These are phyloP conservation scores for Xylariaceae sp. DNA, from an alignment of 2,329 filamentous ascomycete species.

Conservation along the genomic window DNA sequence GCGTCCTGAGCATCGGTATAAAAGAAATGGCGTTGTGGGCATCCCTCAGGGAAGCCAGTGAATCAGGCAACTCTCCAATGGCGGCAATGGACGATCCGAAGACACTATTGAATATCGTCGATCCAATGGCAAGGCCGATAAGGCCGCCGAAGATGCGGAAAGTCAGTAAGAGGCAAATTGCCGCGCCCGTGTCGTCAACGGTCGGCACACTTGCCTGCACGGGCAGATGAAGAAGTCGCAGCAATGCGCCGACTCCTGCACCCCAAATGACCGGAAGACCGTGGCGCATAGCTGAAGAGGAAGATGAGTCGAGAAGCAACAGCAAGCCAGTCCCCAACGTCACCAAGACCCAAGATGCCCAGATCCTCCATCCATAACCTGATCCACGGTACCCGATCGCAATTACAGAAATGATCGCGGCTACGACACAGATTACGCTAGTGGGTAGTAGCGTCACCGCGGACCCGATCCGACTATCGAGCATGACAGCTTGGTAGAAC, in stretches of 20 bases:
- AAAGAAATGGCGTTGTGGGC: slow-evolving; percentile 23
- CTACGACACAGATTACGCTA: slow-evolving; percentile 16
- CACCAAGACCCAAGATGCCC: slow-evolving; percentile 28
- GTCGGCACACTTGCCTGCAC: slow-evolving; percentile 39
- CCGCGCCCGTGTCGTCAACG: slow-evolving; percentile 41
- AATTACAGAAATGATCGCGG: slow-evolving; percentile 21
- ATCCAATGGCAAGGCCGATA: slow-evolving; percentile 39
- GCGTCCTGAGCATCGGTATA: slow-evolving; percentile 19
- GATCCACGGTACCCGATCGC: slow-evolving; percentile 18
- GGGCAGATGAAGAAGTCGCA: slow-evolving; percentile 30
- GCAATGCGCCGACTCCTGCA: slow-evolving; percentile 28
- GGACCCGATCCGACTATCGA: slow-evolving; percentile 33
- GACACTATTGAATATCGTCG: slow-evolving; percentile 40
- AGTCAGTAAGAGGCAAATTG: slow-evolving; percentile 37
- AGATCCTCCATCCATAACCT: slow-evolving; percentile 27
- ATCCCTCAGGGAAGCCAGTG: slow-evolving; percentile 13
- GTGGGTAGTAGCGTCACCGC: slow-evolving; percentile 35
- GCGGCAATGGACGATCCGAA: slow-evolving; percentile 28
- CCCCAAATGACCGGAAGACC: slow-evolving; percentile 35
- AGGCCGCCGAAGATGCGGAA: slow-evolving; percentile 43
- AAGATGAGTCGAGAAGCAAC: slow-evolving; percentile 16
- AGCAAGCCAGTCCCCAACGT: slow-evolving; percentile 28
- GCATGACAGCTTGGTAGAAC: slow-evolving; percentile 39
- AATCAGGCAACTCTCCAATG: slow-evolving; percentile 18
- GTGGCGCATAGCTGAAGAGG: slow-evolving; percentile 19